These are phyloP conservation scores for Ceratobasidium sp. DNA, from an alignment of 1,284 basidiomycete genomes.

Conservation along the genomic window DNA sequence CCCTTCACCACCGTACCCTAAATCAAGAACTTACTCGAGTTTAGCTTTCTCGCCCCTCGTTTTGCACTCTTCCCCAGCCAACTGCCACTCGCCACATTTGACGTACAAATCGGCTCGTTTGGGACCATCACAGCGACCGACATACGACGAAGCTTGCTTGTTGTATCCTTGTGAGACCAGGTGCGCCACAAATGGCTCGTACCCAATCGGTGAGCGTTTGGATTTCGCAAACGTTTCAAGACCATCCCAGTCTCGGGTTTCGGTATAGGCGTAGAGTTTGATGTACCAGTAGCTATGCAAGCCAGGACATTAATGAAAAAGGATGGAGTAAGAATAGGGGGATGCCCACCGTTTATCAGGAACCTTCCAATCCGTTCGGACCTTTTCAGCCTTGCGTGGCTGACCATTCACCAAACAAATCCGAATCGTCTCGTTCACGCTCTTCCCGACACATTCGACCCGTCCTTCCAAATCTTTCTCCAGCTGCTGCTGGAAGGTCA, in stretches of 20 bases:
- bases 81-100: constrained; percentile 85
- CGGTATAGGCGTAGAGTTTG: constrained; percentile 82
- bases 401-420: constrained; percentile 78
- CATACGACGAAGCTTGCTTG: constrained; percentile 77
- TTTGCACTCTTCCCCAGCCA: constrained; percentile 87
- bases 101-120: constrained; percentile 85
- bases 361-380: constrained; percentile 87
- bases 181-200: constrained; percentile 89
- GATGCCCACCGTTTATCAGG: constrained; percentile 81
- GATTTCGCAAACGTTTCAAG: constrained; percentile 84
- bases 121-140: constrained; percentile 82
- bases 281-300: constrained; percentile 87
- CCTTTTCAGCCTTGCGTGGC: constrained; percentile 84
- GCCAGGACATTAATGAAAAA: not conserved
- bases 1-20: constrained; percentile 13
- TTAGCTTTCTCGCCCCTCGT: constrained; percentile 82
- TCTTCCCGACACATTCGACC: constrained; percentile 79
- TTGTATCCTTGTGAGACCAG: constrained; percentile 73
- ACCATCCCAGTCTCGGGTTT: constrained; percentile 81
- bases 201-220: constrained; percentile 93
- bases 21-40: constrained; percentile 69
- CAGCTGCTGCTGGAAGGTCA: constrained; percentile 82
- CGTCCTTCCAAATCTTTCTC: constrained; percentile 86
- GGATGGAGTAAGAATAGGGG: constrained; percentile 3
- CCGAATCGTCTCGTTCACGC: constrained; percentile 83